Evolutionary conservation across 1,139 yeast genomes (phyloP), one percentile per base, ranked within the genome.

Genomic region (Lodderomyces pseudojiufengensis): DNA sequence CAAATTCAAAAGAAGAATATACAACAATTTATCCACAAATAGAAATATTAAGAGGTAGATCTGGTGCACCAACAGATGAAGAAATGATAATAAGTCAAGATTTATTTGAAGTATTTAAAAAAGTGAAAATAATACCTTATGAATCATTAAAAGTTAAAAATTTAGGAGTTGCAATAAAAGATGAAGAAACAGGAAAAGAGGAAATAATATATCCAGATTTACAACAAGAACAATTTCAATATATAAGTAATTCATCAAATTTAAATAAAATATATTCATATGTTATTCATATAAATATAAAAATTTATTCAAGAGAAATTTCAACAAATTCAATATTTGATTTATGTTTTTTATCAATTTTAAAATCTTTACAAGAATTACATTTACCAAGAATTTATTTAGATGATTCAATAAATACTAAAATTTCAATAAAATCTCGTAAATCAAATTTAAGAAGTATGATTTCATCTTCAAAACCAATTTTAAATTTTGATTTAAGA

Each of bases 11-110:
- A 2, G 40, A 43, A 8, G 22, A 18, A 6, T 64, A 55, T 45
- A 60, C 80, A 1, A 58, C 80, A 0, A 70, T 83, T 0, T 87
- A 76, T 52, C 94, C 96, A 0, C 82, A 85, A 30, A 90, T 90
- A 9, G 94, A 86, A 48, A 76, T 87, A 11, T 75, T 81, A 39
- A 68, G 94, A 40, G 95, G 95, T 13, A 68, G 87, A 38, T 56
- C 68, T 9, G 86, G 88, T 24, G 87, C 92, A 3, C 97, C 97
- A 15, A 80, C 94, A 1, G 88, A 82, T 47, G 97, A 90, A 60
- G 97, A 90, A 57, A 87, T 86, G 84, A 78, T 76, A 22, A 53
- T 85, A 24, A 78, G 95, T 3, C 95, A 86, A 55, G 67, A 69
- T 40, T 51, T 86, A 23, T 78, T 76, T 50, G 86, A 85, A 47